A percentile compares a stretch with the other conserved stretches of the same genome.
Evolutionary conservation across 176 grass and related monocot genomes (phyloP).

Genomic region (Neostapfia colusana): DNA sequence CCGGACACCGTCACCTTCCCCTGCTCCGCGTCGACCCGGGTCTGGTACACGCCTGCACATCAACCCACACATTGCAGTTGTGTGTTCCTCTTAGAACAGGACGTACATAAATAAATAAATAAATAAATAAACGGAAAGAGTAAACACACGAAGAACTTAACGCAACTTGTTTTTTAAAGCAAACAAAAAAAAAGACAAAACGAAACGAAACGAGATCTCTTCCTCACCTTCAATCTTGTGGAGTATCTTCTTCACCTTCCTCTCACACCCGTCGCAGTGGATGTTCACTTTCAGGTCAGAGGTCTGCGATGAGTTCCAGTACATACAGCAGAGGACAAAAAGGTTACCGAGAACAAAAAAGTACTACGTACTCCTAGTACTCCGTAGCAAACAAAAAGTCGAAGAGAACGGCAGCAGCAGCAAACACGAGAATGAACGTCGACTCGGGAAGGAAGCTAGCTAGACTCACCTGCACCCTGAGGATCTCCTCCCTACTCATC

Average conservation of each 20-base stretch:
- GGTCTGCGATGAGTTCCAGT: slow-evolving; percentile 42
- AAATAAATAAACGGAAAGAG: background rate
- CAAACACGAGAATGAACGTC: slow-evolving; percentile 12
- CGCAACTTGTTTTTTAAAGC: background rate
- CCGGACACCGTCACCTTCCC: slow-evolving; percentile 79
- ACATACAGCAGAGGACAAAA: background rate
- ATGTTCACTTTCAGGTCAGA: slow-evolving; percentile 86
- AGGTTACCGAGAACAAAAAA: slow-evolving; percentile 14
- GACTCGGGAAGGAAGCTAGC: slow-evolving; percentile 30
- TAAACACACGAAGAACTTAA: background rate
- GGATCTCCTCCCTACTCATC: slow-evolving; percentile 72
- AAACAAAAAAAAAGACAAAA: too few relatives aligned
- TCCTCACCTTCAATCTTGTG: slow-evolving; percentile 78
- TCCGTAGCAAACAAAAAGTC: background rate
- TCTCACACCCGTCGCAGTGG: slow-evolving; percentile 89
- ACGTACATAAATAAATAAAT: too few relatives aligned
- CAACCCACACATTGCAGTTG: slow-evolving; percentile 7
- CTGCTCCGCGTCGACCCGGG: slow-evolving; percentile 60
- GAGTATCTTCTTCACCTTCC: slow-evolving; percentile 92
- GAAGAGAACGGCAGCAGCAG: slow-evolving; percentile 22
- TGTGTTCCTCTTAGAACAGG: background rate
- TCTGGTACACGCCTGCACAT: slow-evolving; percentile 73
- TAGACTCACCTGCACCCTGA: slow-evolving; percentile 67
- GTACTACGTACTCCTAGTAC: too few relatives aligned
- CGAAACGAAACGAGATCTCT: background rate